phyloP scores from a whole-genome alignment of 495 filamentous ascomycete species.

The Rhizodiscina lignyota region DNA sequence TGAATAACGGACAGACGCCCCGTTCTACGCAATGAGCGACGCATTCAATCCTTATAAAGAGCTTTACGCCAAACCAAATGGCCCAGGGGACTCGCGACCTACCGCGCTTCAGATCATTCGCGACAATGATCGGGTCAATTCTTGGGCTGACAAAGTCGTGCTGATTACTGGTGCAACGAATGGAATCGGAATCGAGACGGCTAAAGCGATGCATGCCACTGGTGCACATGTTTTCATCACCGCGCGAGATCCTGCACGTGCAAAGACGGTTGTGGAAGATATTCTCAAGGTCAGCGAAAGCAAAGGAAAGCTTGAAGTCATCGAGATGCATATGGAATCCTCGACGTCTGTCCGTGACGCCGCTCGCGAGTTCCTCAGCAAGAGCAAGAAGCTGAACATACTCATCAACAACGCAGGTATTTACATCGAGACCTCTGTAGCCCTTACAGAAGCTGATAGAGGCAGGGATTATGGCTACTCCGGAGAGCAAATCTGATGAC shows the following conservation, averaged over 20 bases:
- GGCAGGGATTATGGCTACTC: slow-evolving; percentile 2
- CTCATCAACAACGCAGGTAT: slow-evolving; percentile 21
- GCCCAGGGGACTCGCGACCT: slow-evolving; percentile 36
- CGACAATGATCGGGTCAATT: slow-evolving; percentile 28
- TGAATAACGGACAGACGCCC: too few species aligned
- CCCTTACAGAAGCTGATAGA: not conserved
- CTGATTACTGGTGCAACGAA: slow-evolving; percentile 34
- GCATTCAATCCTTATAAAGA: too few species aligned
- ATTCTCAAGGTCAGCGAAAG: not conserved
- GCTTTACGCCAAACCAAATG: slow-evolving; percentile 10
- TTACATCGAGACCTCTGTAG: not conserved
- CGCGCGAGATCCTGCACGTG: slow-evolving; percentile 12
- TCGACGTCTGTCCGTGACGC: slow-evolving; percentile 10
- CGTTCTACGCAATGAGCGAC: too few species aligned
- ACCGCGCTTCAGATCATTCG: slow-evolving; percentile 37
- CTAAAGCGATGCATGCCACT: slow-evolving; percentile 26
- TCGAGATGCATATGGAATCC: slow-evolving; percentile 20
- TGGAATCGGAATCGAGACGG: slow-evolving; percentile 37
- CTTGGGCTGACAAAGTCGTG: slow-evolving; percentile 26
- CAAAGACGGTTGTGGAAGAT: slow-evolving; percentile 14
- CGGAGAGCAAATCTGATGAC: slow-evolving; percentile 1
- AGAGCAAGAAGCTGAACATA: slow-evolving; percentile 12
- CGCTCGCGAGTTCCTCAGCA: slow-evolving; percentile 8
- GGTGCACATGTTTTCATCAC: slow-evolving; percentile 29
- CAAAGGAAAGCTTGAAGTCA: slow-evolving; percentile 11